Evolutionary conservation across 495 filamentous ascomycete genomes (phyloP), one percentile per base, ranked within the genome.

Genomic region (Lindgomyces ingoldianus): DNA sequence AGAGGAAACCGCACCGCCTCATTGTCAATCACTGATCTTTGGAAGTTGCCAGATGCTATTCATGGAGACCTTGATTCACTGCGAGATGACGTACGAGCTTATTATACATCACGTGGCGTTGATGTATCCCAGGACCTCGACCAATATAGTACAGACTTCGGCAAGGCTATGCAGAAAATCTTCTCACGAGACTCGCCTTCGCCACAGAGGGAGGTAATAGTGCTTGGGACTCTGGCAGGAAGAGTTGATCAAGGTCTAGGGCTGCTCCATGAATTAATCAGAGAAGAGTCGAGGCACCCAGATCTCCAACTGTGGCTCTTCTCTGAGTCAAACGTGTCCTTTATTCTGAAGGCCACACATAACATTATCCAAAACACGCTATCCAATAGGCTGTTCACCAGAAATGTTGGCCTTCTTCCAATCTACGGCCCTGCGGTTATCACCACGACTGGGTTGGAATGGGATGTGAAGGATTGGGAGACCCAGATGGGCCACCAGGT

Each of bases 51-150:
- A 0, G 71, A 85, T 66, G 73, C 78, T 44, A 91, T 98, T 57
- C 84, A 91, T 66, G 94, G 94, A 54, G 94, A 98, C 70, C 80
- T 98, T 1, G 94, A 98, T 79, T 96, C 91, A 16, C 77, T 97
- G 18, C 75, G 72, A 2, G 78, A 83, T 11, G 73, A 80, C 19
- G 78, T 88, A 0, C 78, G 78, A 39, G 33, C 73, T 1, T 88
- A 88, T 73, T 97, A 91, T 77, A 72, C 78, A 42, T 60, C 73
- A 0, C 77, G 75, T 10, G 76, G 76, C 4, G 82, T 85, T 0
- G 60, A 78, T 19, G 77, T 97, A 36, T 77, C 89, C 57, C 73
- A 84, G 67, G 85, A 92, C 58, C 67, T 77, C 24, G 90, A 95
- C 72, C 91, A 97, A 70, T 83, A 94, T 72, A 87, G 88, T 9